phyloP scores from a whole-genome alignment of 2,329 filamentous ascomycete genomes.

The Aspergillus pseudoterreus region DNA sequence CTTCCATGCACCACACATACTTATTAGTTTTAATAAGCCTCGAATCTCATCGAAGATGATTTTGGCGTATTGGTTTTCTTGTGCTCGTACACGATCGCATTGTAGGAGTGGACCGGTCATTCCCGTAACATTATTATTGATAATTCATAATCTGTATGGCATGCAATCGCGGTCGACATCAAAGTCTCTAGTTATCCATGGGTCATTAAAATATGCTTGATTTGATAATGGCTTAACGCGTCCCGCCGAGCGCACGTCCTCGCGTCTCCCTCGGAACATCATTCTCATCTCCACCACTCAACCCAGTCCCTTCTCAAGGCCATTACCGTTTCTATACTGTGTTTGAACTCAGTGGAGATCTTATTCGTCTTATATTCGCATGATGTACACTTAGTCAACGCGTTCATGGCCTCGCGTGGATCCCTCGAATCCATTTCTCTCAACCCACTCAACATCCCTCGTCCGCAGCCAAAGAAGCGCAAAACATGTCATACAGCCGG shows the following conservation, averaged over 20 bases:
- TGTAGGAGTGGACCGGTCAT: too few relatives aligned
- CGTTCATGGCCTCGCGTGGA: slow-evolving; percentile 36
- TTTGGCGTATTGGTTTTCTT: background rate
- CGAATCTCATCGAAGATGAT: too few relatives aligned
- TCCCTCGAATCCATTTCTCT: slow-evolving; percentile 32
- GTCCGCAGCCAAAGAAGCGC: slow-evolving; percentile 31
- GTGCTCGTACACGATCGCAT: too few relatives aligned
- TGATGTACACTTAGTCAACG: slow-evolving; percentile 16
- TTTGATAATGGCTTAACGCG: background rate
- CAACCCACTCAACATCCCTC: slow-evolving; percentile 24
- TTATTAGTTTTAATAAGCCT: too few relatives aligned
- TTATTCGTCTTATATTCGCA: background rate
- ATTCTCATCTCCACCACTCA: background rate
- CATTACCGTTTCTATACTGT: too few relatives aligned
- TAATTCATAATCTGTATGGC: too few relatives aligned
- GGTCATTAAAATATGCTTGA: too few relatives aligned
- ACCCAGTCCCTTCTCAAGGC: too few relatives aligned
- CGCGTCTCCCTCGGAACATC: slow-evolving; percentile 7
- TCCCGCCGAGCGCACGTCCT: background rate
- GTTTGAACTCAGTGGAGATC: too few relatives aligned
- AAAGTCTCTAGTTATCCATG: too few relatives aligned
- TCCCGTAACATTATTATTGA: too few relatives aligned
- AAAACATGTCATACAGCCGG: slow-evolving; percentile 22
- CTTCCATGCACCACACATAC: background rate
- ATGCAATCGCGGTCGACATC: too few relatives aligned